Evolutionary conservation across 371 early-diverging fungal species (phyloP).

Genomic region (Mortierella sp.): DNA sequence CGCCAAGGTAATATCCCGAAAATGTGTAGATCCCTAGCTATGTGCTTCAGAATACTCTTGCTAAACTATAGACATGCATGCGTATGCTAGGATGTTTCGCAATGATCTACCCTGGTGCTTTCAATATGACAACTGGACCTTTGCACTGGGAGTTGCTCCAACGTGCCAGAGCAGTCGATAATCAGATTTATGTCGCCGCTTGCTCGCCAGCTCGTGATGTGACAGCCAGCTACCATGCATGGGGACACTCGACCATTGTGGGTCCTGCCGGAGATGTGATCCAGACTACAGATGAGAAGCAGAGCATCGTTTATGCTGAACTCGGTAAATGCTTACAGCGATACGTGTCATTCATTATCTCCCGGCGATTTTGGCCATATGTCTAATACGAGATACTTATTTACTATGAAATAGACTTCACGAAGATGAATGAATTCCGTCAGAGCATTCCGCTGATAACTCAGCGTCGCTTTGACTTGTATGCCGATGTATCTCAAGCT

Average conservation of each 20-base stretch:
- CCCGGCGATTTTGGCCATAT: too few relatives aligned
- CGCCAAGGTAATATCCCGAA: conserved; percentile 63
- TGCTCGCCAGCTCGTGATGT: conserved; percentile 95
- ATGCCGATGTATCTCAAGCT: conserved; percentile 66
- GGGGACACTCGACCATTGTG: conserved; percentile 95
- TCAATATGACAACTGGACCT: conserved; percentile 96
- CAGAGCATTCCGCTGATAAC: conserved; percentile 76
- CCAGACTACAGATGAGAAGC: conserved; percentile 79
- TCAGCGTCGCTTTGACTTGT: conserved; percentile 94
- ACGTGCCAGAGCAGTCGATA: conserved; percentile 84
- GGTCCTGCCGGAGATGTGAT: conserved; percentile 84
- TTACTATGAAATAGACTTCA: conserved; percentile 63
- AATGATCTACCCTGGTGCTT: conserved; percentile 98
- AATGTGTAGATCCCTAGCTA: too few relatives aligned
- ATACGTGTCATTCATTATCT: background rate
- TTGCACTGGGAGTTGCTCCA: conserved; percentile 95
- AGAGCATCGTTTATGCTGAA: conserved; percentile 88
- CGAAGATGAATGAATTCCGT: conserved; percentile 71
- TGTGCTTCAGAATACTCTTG: background rate
- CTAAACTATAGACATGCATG: too few relatives aligned
- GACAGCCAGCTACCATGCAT: conserved; percentile 86
- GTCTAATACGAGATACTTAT: background rate
- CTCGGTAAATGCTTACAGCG: conserved; percentile 62
- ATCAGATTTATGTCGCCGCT: conserved; percentile 88
- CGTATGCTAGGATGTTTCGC: conserved; percentile 76